phyloP scores from a whole-genome alignment of 306 rosid species.

The Casuarina cunninghamiana region DNA sequence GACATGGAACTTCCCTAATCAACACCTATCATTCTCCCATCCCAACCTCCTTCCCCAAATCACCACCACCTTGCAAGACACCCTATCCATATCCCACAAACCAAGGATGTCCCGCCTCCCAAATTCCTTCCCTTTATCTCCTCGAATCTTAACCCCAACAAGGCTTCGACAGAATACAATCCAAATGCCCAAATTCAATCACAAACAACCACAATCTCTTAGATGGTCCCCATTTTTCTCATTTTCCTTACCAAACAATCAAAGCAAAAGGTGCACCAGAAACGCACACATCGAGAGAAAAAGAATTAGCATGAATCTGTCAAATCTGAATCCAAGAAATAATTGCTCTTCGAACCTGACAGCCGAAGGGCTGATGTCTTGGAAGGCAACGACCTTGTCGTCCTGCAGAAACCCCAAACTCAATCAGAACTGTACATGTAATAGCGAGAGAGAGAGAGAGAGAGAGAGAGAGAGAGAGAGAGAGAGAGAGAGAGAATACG shows the following conservation, averaged over 20 bases:
- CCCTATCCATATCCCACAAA: neutral
- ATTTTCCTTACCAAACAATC: neutral
- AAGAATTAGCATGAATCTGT: neutral
- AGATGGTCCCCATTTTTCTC: neutral
- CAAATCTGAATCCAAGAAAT: neutral
- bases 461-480: neutral
- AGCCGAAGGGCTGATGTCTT: slow-evolving; percentile 63
- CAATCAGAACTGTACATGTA: slow-evolving; percentile 11
- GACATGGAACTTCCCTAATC: neutral
- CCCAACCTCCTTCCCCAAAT: neutral
- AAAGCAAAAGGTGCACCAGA: neutral
- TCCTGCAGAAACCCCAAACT: slow-evolving; percentile 44
- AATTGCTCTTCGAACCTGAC: slow-evolving; percentile 38
- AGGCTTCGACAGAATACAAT: neutral
- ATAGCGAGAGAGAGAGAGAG: neutral
- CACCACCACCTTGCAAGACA: neutral
- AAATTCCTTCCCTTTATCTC: neutral
- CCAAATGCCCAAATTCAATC: neutral
- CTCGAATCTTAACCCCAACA: neutral
- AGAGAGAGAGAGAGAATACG: slow-evolving; percentile 32
- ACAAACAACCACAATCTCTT: neutral
- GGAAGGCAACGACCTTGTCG: slow-evolving; percentile 58
- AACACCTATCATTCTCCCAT: neutral
- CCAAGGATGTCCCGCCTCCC: neutral
- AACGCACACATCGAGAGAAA: neutral